Conservation (phyloP, 768 basidiomycete genomes). For the Mycena latifolia region DNA sequence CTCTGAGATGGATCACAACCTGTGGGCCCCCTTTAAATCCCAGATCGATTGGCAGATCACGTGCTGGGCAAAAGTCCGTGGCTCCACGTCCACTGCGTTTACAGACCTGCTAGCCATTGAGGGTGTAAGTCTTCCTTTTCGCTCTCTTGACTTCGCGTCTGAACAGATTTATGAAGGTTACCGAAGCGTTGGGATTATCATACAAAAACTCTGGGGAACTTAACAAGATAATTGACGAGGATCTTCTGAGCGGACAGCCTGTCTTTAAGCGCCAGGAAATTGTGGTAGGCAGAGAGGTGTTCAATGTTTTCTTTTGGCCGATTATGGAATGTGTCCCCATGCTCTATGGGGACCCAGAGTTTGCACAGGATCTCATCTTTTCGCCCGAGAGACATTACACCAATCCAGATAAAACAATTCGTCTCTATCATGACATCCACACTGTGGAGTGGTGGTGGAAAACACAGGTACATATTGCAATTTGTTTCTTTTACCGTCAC, state of each 20-base stretch:
- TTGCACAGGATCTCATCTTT: constrained; percentile 39
- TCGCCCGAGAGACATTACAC: constrained; percentile 45
- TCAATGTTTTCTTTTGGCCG: constrained; percentile 43
- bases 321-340: constrained; percentile 43
- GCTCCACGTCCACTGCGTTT: no score
- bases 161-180: no score
- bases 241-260: constrained; percentile 35
- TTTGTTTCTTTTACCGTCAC: no score
- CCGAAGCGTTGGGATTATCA: not conserved
- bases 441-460: constrained; percentile 53
- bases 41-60: no score
- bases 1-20: no score
- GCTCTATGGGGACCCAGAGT: constrained; percentile 45
- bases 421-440: constrained; percentile 46
- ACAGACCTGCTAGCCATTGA: no score
- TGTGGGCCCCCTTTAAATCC: no score
- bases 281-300: constrained; percentile 37
- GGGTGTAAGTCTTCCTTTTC: no score
- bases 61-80: no score
- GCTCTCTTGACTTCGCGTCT: no score
- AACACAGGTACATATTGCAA: constrained; percentile 49
- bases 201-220: constrained; percentile 27
- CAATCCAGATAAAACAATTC: constrained; percentile 33
- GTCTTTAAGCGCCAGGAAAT: constrained; percentile 37
- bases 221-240: constrained; percentile 44